These are phyloP conservation scores for Capsicum rhomboideum DNA, from an alignment of 257 asterid species.

Conservation along the genomic window DNA sequence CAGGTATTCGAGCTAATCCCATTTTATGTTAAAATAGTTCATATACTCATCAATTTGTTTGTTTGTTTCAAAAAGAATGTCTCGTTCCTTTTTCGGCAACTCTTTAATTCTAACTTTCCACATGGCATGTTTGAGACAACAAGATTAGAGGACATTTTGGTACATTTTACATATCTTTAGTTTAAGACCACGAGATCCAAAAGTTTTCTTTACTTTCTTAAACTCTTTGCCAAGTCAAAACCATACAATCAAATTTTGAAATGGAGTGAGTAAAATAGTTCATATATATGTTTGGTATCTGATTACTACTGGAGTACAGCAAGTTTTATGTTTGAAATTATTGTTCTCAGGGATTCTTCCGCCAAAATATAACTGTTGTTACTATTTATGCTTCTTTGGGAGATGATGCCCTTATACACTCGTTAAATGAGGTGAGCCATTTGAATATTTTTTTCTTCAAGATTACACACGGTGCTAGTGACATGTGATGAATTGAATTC, in stretches of 20 bases:
- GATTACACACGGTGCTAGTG: not conserved
- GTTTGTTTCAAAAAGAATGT: not conserved
- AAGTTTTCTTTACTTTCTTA: not conserved
- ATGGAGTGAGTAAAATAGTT: too few species aligned
- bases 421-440: slow-evolving; percentile 65
- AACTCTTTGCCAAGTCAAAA: not conserved
- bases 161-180: too few species aligned
- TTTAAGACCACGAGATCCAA: not conserved
- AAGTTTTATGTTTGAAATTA: not conserved
- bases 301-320: not conserved
- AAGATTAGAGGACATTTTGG: too few species aligned
- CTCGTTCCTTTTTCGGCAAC: not conserved
- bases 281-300: not conserved
- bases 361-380: slow-evolving; percentile 78
- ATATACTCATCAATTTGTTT: not conserved
- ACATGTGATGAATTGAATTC: not conserved
- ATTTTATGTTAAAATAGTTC: fast-evolving
- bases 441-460: not conserved
- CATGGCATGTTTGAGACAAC: not conserved
- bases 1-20: slow-evolving; percentile 30
- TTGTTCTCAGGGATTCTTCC: slow-evolving; percentile 66
- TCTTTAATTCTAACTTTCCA: too few species aligned
- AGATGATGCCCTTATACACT: slow-evolving; percentile 83
- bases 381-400: slow-evolving; percentile 89
- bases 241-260: not conserved